Evolutionary conservation across 2,329 filamentous ascomycete species (phyloP), one percentile per base, ranked within the genome.

Genomic region (Colletotrichum sp.): DNA sequence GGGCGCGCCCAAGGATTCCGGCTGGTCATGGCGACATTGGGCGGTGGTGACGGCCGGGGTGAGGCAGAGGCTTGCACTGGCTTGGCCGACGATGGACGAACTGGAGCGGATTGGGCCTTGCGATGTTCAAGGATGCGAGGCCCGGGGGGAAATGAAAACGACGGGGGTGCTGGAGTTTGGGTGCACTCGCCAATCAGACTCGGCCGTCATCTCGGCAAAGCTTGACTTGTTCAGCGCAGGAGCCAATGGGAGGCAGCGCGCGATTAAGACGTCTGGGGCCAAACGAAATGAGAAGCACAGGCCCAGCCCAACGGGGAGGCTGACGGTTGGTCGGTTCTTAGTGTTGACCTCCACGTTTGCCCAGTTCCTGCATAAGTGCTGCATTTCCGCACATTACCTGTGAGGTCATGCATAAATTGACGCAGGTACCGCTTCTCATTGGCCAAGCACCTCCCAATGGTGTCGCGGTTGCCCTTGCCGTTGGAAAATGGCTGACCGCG

Each of bases 161-260:
- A 66, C 71, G 60, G 30, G 71, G 60, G 24, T 60, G 16, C 30
- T 61, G 18, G 60, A 32, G 60, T 56, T 38, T 24, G 60, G 52
- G 56, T 18, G 30, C 15, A 13, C 52, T 74, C 66, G 71, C 74
- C 74, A 76, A 75, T 76, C 71, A 76, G 66, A 74, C 66, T 61
- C 52, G 66, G 71, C 60, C 66, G 16, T 71, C 66, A 75, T 75
- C 74, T 76, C 74, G 66, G 74, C 74, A 76, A 76, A 74, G 71
- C 71, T 76, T 67, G 71, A 76, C 65, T 65, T 55, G n/a, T 66
- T 58, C 66, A 13, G 16, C 15, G 13, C 55, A 62, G 52, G 28
- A 75, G 34, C 74, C 74, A 76, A 76, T 76, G 43, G 75, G 36
- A 66, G 34, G 18, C 61, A 34, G 36, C 32, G 71, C 61, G 71